Evolutionary conservation across 192 early-diverging fungal species (phyloP), one percentile per base, ranked within the genome.

Genomic region (Linnemannia schmuckeri): DNA sequence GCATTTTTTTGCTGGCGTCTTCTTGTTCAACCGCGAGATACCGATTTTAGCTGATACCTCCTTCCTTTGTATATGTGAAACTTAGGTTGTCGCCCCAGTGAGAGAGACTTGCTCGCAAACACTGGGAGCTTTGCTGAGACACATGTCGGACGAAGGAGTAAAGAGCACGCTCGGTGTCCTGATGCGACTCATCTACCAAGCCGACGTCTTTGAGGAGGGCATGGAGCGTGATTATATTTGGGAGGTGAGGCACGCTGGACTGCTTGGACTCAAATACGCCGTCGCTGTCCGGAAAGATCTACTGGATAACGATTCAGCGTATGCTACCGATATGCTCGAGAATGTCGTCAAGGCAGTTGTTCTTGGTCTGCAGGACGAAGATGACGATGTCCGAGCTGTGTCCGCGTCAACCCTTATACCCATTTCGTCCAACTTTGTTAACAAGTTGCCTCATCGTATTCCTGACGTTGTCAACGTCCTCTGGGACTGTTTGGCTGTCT

Each of bases 301-400:
- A 35, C 94, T 98, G 4, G 91, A 93, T 13, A 86, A 73, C 55
- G 80, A 87, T 42, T 78, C 80, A 6, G 41, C 35, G 30, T 80
- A 71, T 38, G 85, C 78, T 1, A 42, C 66, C 27, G 88, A 94
- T 46, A 89, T 98, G 70, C 90, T 97, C 54, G 90, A 88, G 57
- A 94, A 92, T 15, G 94, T 95, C 20, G 91, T 95, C 17, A 95
- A 90, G 42, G 98, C 97, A 0, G 96, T 98, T 35, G 90, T 99
- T 17, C 89, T 94, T 27, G 99, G 97, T 1, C 88, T 99, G 42
- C 93, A 93, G 41, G 97, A 98, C 73, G 87, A 89, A 57, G 97
- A 99, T 88, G 99, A 99, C 84, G 98, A 99, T 83, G 98, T 99
- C 30, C 93, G 98, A 6, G 94, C 96, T 15, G 97, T 99, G 12